Evolutionary conservation across 257 asterid genomes (phyloP), one percentile per base, ranked within the genome.

Genomic region (Coffea canephora): DNA sequence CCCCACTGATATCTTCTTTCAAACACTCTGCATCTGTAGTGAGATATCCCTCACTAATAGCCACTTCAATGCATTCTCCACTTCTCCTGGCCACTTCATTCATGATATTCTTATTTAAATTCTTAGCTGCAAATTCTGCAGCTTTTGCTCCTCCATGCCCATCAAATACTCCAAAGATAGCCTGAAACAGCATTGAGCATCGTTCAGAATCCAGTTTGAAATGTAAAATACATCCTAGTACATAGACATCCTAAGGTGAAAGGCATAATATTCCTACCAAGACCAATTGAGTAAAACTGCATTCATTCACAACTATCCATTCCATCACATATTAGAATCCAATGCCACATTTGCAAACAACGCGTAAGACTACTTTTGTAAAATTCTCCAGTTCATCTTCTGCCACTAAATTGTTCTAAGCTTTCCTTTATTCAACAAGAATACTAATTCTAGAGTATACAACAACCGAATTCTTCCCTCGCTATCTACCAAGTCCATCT

Each of bases 81-180:
- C 83, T 83, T 46, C 80, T 83, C 75, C 82, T 80, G 0, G 77
- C 78, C 71, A 90, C 85, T 84, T 87, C 85, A 25, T 80, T 86
- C 81, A 77, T 81, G 34, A 93, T 82, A 77, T 90, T 89, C 74
- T 84, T 82, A 46, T 78, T 89, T 78, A 93, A 74, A 73, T 90
- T 84, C 74, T 76, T 85, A 5, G 95, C 91, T 16, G 93, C 94
- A 69, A 86, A 93, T 73, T 91, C 97, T 45, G 96, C 93, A 21
- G 91, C 96, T 70, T 82, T 86, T 75, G 86, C 82, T 75, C 97
- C 98, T 23, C 97, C 97, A 72, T 93, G 97, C 50, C 97, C 97
- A 84, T 91, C 98, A 79, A 89, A 93, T 74, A 93, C 90, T 71
- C 96, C 91, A 68, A 93, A 93, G 43, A 90, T 87, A 5, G 97